phyloP scores from a whole-genome alignment of 208 protist genomes.

The Leptomonas pyrrhocoris region DNA sequence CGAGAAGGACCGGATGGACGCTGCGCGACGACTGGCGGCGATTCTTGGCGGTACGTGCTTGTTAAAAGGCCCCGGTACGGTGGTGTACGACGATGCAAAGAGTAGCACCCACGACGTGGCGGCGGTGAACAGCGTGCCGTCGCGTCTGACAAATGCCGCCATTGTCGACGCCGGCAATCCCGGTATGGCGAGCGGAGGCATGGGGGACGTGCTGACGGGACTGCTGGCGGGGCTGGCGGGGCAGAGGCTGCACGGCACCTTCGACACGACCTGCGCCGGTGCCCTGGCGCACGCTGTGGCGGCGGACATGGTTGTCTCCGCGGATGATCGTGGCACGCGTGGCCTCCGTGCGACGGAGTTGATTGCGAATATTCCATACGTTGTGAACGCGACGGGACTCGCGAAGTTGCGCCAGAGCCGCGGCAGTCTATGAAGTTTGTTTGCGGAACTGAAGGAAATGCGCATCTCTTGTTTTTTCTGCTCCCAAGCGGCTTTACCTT shows the following conservation, averaged over 20 bases:
- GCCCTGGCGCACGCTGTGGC: conserved; percentile 65
- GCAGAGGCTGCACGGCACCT: conserved; percentile 39
- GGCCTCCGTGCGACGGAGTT: conserved; percentile 76
- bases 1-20: conserved; percentile 65
- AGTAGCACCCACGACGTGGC: not conserved
- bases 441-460: not conserved
- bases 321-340: conserved; percentile 43
- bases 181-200: conserved; percentile 86
- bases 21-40: conserved; percentile 46
- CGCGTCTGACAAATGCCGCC: conserved; percentile 15
- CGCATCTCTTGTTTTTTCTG: too few relatives aligned
- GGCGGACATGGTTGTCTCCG: conserved; percentile 61
- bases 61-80: conserved; percentile 78
- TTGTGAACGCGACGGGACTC: conserved; percentile 47
- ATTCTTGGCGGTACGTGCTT: conserved; percentile 64
- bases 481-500: too few relatives aligned
- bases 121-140: conserved; percentile 6
- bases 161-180: conserved; percentile 82
- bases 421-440: not conserved
- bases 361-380: conserved; percentile 39
- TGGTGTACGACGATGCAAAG: conserved; percentile 40
- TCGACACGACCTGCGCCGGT: conserved; percentile 55
- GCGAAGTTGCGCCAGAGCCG: not conserved
- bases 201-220: conserved; percentile 85
- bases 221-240: conserved; percentile 57